Evolutionary conservation across 176 grass and related monocot species (phyloP), one percentile per base, ranked within the genome.

Genomic region (Puccinellia tenuiflora): DNA sequence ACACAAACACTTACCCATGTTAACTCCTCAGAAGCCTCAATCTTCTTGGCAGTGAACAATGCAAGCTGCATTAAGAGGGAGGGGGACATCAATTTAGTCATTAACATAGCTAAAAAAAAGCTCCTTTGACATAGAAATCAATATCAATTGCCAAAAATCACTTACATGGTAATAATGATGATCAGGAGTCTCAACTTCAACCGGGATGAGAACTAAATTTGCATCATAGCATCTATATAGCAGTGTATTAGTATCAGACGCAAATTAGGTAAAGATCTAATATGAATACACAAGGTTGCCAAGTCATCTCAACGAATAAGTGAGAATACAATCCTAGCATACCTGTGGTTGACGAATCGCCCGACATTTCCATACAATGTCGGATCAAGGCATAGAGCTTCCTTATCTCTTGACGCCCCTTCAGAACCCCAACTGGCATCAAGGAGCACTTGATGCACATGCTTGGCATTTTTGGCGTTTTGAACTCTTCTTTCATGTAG

Each of bases 261-360:
- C 9, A 68, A 15, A 59, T 31, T 51, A 56, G 45, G 22, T 72
- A 83, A 3, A 74, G 5, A 31, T 67, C 12, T 82, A 43, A 29
- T 28, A 63, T n/a, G 21, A 66, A 82, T 43, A 73, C 53, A 65
- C 51, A 78, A 65, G 47, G 25, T 17, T 85, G 67, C 10, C 39
- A 78, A 30, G 40, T 38, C 26, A 34, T 74, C 53, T 21, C 84
- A 62, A 84, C 15, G 3, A 34, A 29, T 22, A 74, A 33, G 40
- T 38, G 53, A n/a, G 6, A 12, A 38, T 12, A 57, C 12, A n/a
- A 18, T 22, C 38, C 52, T 62, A 40, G n/a, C 62, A 71, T 78
- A 94, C 90, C 85, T 92, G 48, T 97, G 94, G 80, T 97, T 97
- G 76, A 92, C 72, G 79, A 97, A 97, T 54, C 94, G 84, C 9